Percentiles rank a stretch among this genome's conserved stretches.
These are phyloP conservation scores for Canna indica DNA, from an alignment of 176 grass and related monocot genomes.

Conservation along the genomic window DNA sequence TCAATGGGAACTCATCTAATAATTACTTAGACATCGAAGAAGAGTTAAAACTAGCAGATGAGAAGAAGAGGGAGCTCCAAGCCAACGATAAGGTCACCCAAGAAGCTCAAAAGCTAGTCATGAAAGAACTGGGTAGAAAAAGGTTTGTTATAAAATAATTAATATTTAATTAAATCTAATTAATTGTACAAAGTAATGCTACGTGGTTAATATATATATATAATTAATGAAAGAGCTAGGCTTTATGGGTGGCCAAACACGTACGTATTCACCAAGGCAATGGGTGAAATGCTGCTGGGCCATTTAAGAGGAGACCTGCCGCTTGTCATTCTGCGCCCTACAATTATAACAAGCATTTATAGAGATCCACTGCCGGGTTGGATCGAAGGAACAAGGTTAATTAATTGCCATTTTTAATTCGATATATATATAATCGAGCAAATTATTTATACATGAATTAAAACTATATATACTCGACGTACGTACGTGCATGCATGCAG, in stretches of 20 bases:
- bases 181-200: background rate
- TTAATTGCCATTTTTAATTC: background rate
- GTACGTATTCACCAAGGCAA: conserved; percentile 76
- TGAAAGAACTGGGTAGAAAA: conserved; percentile 77
- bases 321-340: conserved; percentile 48
- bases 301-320: conserved; percentile 27
- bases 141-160: conserved; percentile 16
- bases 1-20: background rate
- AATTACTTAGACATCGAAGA: conserved; percentile 25
- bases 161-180: background rate
- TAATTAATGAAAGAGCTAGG: conserved; percentile 32
- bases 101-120: conserved; percentile 29
- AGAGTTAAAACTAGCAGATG: conserved; percentile 11
- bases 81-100: background rate
- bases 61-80: conserved; percentile 10
- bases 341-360: conserved; percentile 61
- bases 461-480: conserved; percentile 21
- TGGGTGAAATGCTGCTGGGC: conserved; percentile 57
- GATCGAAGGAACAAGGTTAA: conserved; percentile 61
- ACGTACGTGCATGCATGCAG: background rate
- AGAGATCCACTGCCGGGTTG: conserved; percentile 64
- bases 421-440: background rate
- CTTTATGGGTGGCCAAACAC: conserved; percentile 80
- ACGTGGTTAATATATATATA: background rate
- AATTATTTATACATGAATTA: background rate